Evolutionary conservation across 164 flowering plant species (phyloP), one percentile per base, ranked within the genome.

Genomic region (Umbellularia californica): DNA sequence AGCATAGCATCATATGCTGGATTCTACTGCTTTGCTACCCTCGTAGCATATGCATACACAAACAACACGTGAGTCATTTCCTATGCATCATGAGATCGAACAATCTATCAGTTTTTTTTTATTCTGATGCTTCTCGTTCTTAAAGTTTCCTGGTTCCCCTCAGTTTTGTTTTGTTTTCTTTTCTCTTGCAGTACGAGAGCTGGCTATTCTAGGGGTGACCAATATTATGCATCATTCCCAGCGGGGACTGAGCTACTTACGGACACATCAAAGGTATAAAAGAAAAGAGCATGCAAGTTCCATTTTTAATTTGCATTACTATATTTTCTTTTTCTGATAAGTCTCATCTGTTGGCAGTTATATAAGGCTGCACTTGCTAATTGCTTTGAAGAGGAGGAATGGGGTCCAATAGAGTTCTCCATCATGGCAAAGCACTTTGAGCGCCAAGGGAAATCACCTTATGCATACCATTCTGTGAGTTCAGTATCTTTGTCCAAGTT

Each of bases 351-450:
- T 65, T n/a, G 27, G 28, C 80, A 93, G 98, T 76, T 95, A 63
- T 95, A 93, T 79, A 95, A 93, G 86, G 86, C 90, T 58, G 97
- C 97, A 9, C 88, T 93, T 58, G 99, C 92, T 24, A 90, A 89
- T 77, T 87, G 92, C 84, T 95, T 90, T 84, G 99, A 95, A 76
- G 79, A 79, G 50, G 98, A 95, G 75, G 99, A 95, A 11, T 93
- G 97, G 98, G 95, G 97, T 22, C 94, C 97, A 0, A 85, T 92
- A 73, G 99, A 93, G 79, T 95, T 73, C 76, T 84, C 89, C 74
- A 82, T 95, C 77, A 83, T 93, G 95, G 92, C 93, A 27, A 93
- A 95, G 77, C 98, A 93, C 77, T 93, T 95, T 81, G 97, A 92
- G 71, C 92, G 97, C 24, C 98, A 93, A 84, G 98, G 98, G 58